phyloP scores from a whole-genome alignment of 768 basidiomycete species.

The Boletus pseudo-olivaceus region DNA sequence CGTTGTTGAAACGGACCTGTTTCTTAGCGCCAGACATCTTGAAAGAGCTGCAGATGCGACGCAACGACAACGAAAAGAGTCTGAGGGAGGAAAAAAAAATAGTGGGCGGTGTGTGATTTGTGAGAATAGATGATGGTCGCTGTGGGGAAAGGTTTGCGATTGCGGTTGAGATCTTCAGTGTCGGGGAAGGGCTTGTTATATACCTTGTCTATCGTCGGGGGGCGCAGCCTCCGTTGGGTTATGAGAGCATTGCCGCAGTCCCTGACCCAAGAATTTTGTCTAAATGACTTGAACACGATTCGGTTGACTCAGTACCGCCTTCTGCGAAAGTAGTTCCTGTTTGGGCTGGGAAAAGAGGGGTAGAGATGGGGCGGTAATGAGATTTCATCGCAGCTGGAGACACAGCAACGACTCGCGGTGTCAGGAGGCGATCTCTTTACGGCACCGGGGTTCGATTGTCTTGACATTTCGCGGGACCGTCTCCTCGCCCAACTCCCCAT shows the following conservation, averaged over 20 bases:
- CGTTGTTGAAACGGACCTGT: constrained; percentile 32
- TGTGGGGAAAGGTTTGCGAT: constrained; percentile 5
- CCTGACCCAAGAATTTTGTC: constrained; percentile 1
- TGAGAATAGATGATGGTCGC: constrained; percentile 19
- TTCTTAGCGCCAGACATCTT: constrained; percentile 22
- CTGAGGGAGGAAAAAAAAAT: constrained; percentile 5
- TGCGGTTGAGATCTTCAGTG: not conserved
- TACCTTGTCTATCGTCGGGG: constrained; percentile 18
- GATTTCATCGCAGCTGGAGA: not conserved
- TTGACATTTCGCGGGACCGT: constrained; percentile 7
- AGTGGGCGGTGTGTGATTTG: constrained; percentile 6
- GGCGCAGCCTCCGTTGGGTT: constrained; percentile 23
- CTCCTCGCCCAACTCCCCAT: not conserved
- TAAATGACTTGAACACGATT: constrained; percentile 15
- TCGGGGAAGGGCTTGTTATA: constrained; percentile 13
- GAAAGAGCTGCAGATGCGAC: not conserved
- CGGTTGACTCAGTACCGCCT: constrained; percentile 20
- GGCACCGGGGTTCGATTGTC: constrained; percentile 2
- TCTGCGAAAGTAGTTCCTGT: constrained; percentile 17
- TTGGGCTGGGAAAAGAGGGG: constrained; percentile 1
- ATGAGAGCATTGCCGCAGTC: constrained; percentile 28
- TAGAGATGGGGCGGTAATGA: not conserved
- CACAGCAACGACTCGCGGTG: constrained; percentile 12
- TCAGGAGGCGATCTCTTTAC: constrained; percentile 11
- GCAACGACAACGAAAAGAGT: constrained; percentile 16